A percentile compares a stretch with the other conserved stretches of the same genome.
Conservation (phyloP, 73 alveolate genomes). For the Symbiodinium pilosum region DNA sequence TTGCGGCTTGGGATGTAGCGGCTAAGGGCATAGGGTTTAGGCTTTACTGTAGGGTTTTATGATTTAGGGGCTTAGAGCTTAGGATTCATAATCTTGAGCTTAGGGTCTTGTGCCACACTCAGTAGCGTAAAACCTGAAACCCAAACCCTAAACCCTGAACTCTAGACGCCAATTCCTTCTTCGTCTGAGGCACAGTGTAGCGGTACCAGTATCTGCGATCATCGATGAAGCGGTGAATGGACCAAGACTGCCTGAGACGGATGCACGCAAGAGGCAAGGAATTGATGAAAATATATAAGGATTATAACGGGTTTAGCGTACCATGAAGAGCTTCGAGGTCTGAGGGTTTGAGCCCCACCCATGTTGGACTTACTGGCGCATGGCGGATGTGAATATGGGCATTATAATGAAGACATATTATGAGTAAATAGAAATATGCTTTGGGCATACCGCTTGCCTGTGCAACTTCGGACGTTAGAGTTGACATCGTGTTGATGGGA, state of each 20-base stretch:
- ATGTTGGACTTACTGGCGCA: neutral
- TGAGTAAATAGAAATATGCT: no score
- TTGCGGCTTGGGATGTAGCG: neutral
- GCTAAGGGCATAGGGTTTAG: neutral
- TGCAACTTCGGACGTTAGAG: no score
- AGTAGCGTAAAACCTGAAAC: neutral
- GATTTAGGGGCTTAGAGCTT: neutral
- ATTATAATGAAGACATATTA: no score
- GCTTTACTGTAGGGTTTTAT: neutral
- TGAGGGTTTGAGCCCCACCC: neutral
- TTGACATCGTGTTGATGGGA: no score
- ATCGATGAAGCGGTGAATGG: slow-evolving; percentile 78
- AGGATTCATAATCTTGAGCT: neutral
- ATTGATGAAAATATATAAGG: no score
- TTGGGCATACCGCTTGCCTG: no score
- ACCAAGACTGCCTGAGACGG: slow-evolving; percentile 78
- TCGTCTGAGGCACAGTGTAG: slow-evolving; percentile 33
- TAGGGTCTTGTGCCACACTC: neutral
- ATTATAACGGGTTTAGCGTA: no score
- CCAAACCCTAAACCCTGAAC: neutral
- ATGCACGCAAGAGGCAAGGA: no score
- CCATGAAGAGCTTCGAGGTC: no score
- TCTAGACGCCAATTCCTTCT: neutral
- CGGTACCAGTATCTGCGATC: slow-evolving; percentile 92
- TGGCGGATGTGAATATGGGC: neutral